Conservation (phyloP, 1,284 basidiomycete species). For the Sanghuangporus sanghuang region DNA sequence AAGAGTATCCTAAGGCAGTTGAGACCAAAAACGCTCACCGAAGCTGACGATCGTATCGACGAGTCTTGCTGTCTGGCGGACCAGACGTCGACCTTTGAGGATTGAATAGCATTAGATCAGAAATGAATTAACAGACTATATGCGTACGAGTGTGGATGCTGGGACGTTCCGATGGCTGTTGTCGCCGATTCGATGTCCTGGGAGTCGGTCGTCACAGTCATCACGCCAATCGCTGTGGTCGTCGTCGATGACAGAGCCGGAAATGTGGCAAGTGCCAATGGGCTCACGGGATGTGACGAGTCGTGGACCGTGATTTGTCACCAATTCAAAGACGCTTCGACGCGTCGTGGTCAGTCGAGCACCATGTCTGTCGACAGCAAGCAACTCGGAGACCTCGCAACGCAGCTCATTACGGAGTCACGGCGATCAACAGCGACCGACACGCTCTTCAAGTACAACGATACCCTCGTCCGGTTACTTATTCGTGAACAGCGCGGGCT, state of each 20-base stretch:
- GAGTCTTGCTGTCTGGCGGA: conserved; percentile 78
- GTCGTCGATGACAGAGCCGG: background rate
- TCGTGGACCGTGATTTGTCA: background rate
- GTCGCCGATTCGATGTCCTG: conserved; percentile 50
- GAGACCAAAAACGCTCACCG: conserved; percentile 45
- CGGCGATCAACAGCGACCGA: conserved; percentile 79
- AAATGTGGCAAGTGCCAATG: background rate
- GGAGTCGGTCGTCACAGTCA: conserved; percentile 28
- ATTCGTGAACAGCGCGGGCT: conserved; percentile 91
- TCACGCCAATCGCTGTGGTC: background rate
- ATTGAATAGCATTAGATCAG: background rate
- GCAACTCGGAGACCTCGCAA: conserved; percentile 80
- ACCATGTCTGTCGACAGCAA: conserved; percentile 7
- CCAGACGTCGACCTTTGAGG: conserved; percentile 26
- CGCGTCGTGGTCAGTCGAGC: background rate
- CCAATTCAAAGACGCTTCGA: background rate
- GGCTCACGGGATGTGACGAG: background rate
- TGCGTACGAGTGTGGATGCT: background rate
- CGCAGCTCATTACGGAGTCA: conserved; percentile 83
- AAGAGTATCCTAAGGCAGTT: background rate
- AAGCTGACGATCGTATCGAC: conserved; percentile 89
- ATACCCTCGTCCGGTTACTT: conserved; percentile 79
- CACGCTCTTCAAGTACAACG: conserved; percentile 89
- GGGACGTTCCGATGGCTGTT: conserved; percentile 35
- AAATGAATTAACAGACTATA: background rate